Evolutionary conservation across 345 rosid genomes (phyloP), one percentile per base, ranked within the genome.

Genomic region (Pugionium dolabratum): DNA sequence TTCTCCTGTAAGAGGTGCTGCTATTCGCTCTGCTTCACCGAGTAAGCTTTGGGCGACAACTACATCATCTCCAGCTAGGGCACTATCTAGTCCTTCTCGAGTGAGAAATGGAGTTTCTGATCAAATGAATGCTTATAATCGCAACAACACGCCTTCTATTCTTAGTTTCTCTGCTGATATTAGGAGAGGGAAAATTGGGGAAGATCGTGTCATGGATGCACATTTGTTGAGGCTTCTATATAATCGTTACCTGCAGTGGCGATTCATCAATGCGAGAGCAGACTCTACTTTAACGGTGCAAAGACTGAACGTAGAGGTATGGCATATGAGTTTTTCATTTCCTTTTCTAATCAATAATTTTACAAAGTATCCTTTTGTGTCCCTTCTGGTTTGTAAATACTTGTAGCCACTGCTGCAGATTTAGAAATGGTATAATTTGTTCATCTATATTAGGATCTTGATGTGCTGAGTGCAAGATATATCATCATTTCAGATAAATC

Each of bases 231-330:
- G 96, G 81, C 83, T 87, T 58, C 72, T 91, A 7, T 81, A 95
- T 77, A 95, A 95, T 73, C 82, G 87, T 43, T 66, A 85, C 75
- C 64, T 95, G 79, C 99, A 95, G 54, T 91, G 91, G 96, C 81
- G 96, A 46, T 91, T 87, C 79, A 83, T 78, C 35, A 95, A 87
- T 83, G 99, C 98, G 27, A 86, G 95, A 69, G 86, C 90, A 37
- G 95, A 89, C 63, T 71, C 81, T 64, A 73, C 95, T 61, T 50
- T 81, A 35, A 80, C 81, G 48, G 79, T 79, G 59, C 99, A 91
- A 65, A 82, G 76, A 57, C 76, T 79, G 48, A 82, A 79, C 29
- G 86, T 96, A 51, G 96, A 95, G 98, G 99, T 95, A 84, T 73
- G 67, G 29, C 54, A 41, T 51, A 27, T 43, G 37, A 35, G 5